phyloP scores from a whole-genome alignment of 805 yeast genomes.

The Teunomyces kruisii region DNA sequence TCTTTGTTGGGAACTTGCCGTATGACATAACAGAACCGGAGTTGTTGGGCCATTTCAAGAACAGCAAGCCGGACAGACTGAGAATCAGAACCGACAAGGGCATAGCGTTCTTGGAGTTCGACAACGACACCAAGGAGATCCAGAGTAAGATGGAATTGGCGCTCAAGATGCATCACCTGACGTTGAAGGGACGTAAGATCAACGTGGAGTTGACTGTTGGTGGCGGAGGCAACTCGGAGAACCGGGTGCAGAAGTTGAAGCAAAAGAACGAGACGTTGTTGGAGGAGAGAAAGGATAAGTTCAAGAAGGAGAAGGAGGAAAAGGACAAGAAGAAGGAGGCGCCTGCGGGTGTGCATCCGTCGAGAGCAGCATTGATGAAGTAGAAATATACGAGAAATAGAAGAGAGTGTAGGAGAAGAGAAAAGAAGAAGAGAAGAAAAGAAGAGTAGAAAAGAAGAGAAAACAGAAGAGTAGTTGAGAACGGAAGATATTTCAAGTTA shows the following conservation, averaged over 20 bases:
- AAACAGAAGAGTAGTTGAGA: too few species aligned
- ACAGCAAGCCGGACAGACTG: slow-evolving; percentile 68
- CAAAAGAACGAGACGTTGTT: slow-evolving; percentile 75
- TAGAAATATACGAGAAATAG: not conserved
- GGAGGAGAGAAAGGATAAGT: slow-evolving; percentile 64
- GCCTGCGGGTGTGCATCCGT: slow-evolving; percentile 57
- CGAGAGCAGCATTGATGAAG: slow-evolving; percentile 54
- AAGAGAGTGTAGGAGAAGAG: too few species aligned
- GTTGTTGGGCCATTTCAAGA: slow-evolving; percentile 68
- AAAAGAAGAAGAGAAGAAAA: too few species aligned
- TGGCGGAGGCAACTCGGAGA: slow-evolving; percentile 89
- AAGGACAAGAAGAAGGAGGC: slow-evolving; percentile 28
- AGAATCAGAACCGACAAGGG: slow-evolving; percentile 85
- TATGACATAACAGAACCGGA: slow-evolving; percentile 64
- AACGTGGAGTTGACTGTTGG: slow-evolving; percentile 97
- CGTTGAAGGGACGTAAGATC: slow-evolving; percentile 69
- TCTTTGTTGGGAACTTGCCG: slow-evolving; percentile 91
- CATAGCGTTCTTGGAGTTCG: slow-evolving; percentile 88
- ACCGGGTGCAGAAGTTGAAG: slow-evolving; percentile 64
- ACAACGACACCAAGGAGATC: slow-evolving; percentile 55
- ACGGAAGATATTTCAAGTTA: too few species aligned
- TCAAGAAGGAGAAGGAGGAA: slow-evolving; percentile 45
- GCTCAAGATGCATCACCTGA: slow-evolving; percentile 76
- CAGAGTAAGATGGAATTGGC: slow-evolving; percentile 83
- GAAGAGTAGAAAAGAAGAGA: too few species aligned